Base-by-base conservation (phyloP, 805 yeast genomes). In the Hanseniaspora meyeri region DNA sequence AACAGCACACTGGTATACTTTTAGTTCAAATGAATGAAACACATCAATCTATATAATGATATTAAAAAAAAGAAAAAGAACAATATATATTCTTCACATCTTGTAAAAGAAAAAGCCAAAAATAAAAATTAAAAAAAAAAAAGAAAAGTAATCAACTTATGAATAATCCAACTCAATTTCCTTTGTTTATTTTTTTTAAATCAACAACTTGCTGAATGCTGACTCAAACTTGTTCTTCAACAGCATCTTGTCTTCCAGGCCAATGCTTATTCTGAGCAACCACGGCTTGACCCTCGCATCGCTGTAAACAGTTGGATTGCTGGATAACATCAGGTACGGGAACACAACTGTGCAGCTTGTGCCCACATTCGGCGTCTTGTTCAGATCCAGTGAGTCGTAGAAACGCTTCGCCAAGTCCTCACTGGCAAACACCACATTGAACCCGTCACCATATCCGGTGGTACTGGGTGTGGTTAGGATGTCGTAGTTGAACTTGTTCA, bases 291-390 rank as follows among this genome's bases (percentile, higher is more conserved):
- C 87, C 1, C 93, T 95, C 83, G 87, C 89, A 62, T 80, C 73
- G 51, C 77, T 86, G 24, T 86, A 83, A 64, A 82, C 88, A 59
- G 87, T 91, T 57, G 88, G 70, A 68, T 89, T 96, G 55, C 74
- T 76, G 2, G 95, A 95, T 58, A 90, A 73, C 49, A 90, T 78
- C 7, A 95, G 77, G 69, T 90, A 90, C 9, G 97, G 96, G 66
- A 95, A 89, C 5, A 89, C 89, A 62, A 89, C 73, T 0, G 95
- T 83, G 71, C 87, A 87, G 69, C 86, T 89, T 0, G 96, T 87
- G 12, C 96, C 96, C 61, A 89, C 75, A 16, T 93, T 83, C 3
- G 96, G 96, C 1, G 96, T 96, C 70, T 90, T 90, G 48, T 62
- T 61, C 11, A 68, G 43, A 1, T 63, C 60, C 39, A 68, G 43